Conservation (phyloP, 176 grass and related monocot species). For the Avena insularis region DNA sequence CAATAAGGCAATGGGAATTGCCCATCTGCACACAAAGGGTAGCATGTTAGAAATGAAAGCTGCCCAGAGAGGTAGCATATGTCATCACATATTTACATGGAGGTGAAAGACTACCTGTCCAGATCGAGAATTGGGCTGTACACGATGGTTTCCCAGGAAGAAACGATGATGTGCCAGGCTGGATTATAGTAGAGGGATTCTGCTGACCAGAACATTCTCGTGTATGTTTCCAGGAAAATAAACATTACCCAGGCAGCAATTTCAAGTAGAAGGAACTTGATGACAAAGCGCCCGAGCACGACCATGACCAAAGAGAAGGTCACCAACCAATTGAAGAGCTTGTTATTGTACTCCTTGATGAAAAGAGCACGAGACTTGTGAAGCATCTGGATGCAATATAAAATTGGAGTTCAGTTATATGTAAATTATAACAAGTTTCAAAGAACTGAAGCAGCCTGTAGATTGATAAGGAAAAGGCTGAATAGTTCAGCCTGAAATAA, state of each 20-base stretch:
- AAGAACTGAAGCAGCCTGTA: not conserved
- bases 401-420: slow-evolving; percentile 25
- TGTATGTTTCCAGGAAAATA: slow-evolving; percentile 95
- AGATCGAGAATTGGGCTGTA: slow-evolving; percentile 96
- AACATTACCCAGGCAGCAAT: slow-evolving; percentile 95
- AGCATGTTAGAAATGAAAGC: not conserved
- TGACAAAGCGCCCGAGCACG: slow-evolving; percentile 82
- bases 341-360: slow-evolving; percentile 98
- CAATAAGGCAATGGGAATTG: slow-evolving; percentile 78
- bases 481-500: not conserved
- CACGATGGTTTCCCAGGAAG: slow-evolving; percentile 92
- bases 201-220: slow-evolving; percentile 97
- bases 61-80: not conserved
- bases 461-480: not conserved
- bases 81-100: not conserved
- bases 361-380: slow-evolving; percentile 82
- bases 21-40: slow-evolving; percentile 71
- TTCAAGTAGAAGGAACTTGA: slow-evolving; percentile 97
- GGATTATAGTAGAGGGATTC: slow-evolving; percentile 93
- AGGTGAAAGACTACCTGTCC: slow-evolving; percentile 64
- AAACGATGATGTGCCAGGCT: slow-evolving; percentile 94
- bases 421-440: slow-evolving; percentile 1
- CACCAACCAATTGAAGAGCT: slow-evolving; percentile 97
- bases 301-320: slow-evolving; percentile 91
- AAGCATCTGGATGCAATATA: slow-evolving; percentile 71